Evolutionary conservation across 306 rosid species (phyloP).

Genomic region (Abrus pulchellus): DNA sequence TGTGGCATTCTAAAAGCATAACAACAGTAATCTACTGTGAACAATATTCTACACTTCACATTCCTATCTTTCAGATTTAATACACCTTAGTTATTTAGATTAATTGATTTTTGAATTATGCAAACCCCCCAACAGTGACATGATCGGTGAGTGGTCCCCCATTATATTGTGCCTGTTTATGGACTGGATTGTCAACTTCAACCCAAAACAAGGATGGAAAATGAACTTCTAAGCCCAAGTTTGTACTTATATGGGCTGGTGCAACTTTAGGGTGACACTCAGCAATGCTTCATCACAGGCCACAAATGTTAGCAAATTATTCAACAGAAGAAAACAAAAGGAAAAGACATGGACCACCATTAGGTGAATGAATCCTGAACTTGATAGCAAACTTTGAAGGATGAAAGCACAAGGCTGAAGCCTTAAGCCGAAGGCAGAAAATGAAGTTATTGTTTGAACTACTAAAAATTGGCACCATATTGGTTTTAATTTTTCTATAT

Average conservation of each 20-base stretch:
- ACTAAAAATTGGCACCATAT: too few relatives aligned
- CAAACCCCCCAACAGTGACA: not conserved
- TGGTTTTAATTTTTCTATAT: too few relatives aligned
- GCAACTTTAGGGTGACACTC: not conserved
- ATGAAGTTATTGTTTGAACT: not conserved
- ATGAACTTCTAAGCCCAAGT: slow-evolving; percentile 21
- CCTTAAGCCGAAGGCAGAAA: slow-evolving; percentile 20
- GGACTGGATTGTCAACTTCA: not conserved
- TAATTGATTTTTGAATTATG: not conserved
- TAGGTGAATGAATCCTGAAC: slow-evolving; percentile 26
- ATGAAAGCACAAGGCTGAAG: slow-evolving; percentile 9
- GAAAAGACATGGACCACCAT: slow-evolving; percentile 14
- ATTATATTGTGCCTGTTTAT: slow-evolving; percentile 15
- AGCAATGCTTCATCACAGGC: not conserved
- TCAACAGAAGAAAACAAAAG: not conserved
- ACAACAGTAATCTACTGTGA: not conserved
- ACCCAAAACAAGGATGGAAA: not conserved
- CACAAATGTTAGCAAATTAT: not conserved
- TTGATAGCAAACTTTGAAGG: slow-evolving; percentile 39
- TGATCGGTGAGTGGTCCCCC: slow-evolving; percentile 38
- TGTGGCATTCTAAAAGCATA: slow-evolving; percentile 7
- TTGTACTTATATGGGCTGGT: not conserved
- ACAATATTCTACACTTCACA: slow-evolving; percentile 20
- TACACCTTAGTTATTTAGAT: not conserved
- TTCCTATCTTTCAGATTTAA: not conserved